phyloP scores from a whole-genome alignment of 352 stramenopile genomes.

The Globisporangium heterothallicum region DNA sequence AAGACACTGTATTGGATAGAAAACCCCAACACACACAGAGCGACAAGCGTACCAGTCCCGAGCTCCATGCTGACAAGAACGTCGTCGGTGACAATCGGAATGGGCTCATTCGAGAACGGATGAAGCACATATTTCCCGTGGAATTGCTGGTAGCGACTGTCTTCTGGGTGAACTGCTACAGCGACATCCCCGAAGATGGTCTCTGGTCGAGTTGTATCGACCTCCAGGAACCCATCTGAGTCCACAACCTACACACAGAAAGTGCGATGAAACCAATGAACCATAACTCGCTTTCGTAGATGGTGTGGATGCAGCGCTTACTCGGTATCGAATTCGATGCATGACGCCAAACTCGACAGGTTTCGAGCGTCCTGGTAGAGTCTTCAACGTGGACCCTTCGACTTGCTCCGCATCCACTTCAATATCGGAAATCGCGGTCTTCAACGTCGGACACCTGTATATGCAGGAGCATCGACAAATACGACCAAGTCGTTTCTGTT shows the following conservation, averaged over 20 bases:
- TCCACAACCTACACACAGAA: constrained; percentile 32
- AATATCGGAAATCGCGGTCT: constrained; percentile 94
- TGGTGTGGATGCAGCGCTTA: constrained; percentile 12
- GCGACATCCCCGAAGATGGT: constrained; percentile 99
- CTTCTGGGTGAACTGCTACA: constrained; percentile 96
- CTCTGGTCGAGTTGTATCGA: constrained; percentile 97
- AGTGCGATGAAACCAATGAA: too few relatives aligned
- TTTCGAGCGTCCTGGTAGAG: constrained; percentile 61
- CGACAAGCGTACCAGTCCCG: constrained; percentile 88
- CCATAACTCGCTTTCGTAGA: too few relatives aligned
- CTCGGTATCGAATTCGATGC: constrained; percentile 73
- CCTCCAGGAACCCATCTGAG: constrained; percentile 74
- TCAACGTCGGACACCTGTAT: constrained; percentile 84
- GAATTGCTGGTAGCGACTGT: constrained; percentile 92
- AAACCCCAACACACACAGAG: not conserved
- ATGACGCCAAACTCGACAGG: constrained; percentile 84
- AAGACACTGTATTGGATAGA: not conserved
- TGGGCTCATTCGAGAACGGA: constrained; percentile 85
- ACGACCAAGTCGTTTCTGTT: too few relatives aligned
- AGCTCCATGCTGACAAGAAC: constrained; percentile 98
- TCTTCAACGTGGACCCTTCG: constrained; percentile 79
- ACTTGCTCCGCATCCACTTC: constrained; percentile 98
- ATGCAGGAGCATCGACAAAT: not conserved
- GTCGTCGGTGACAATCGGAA: constrained; percentile 96
- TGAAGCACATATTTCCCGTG: constrained; percentile 95